A percentile compares a stretch with the other conserved stretches of the same genome.
Conservation (phyloP, 148 eudicot species). For the Rhododendron vialii region DNA sequence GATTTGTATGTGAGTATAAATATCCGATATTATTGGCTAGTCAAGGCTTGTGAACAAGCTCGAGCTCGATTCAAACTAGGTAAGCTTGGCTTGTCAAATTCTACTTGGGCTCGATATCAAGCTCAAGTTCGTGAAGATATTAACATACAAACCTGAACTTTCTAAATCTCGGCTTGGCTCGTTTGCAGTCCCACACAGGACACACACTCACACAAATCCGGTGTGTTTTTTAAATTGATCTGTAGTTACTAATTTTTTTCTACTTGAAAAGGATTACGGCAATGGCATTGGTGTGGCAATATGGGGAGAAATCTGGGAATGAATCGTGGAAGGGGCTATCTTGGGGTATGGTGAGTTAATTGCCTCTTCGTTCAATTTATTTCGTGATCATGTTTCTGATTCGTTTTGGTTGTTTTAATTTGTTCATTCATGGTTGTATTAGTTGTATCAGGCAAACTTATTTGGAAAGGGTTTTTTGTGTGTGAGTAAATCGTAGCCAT, state of each 20-base stretch:
- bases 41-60: background rate
- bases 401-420: background rate
- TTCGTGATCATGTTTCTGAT: background rate
- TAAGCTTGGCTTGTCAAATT: background rate
- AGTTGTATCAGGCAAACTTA: background rate
- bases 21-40: background rate
- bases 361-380: background rate
- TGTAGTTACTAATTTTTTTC: background rate
- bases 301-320: conserved; percentile 71
- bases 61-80: background rate
- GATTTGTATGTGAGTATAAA: background rate
- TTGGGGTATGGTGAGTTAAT: conserved; percentile 86
- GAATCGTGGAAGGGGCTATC: conserved; percentile 89
- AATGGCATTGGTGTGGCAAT: conserved; percentile 89
- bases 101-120: background rate
- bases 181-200: background rate
- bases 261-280: conserved; percentile 53
- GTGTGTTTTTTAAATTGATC: background rate
- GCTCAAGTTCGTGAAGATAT: background rate
- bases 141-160: background rate
- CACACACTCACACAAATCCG: background rate
- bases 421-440: background rate
- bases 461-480: background rate
- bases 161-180: background rate
- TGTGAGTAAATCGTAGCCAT: background rate